Evolutionary conservation across 768 basidiomycete genomes (phyloP).

Genomic region (Dentipellis sp.): DNA sequence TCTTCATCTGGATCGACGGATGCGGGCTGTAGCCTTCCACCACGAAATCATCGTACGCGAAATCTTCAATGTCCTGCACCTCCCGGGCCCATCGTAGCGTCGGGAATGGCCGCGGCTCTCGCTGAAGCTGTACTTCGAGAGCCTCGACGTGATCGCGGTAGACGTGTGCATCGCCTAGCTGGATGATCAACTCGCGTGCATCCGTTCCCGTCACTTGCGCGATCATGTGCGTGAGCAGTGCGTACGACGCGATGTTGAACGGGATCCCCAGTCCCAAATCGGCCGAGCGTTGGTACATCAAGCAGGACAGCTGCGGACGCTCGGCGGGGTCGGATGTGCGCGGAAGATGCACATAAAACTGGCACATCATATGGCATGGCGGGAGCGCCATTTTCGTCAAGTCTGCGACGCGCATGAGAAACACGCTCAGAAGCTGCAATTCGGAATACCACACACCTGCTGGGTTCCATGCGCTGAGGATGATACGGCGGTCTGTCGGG

Average conservation of each 20-base stretch:
- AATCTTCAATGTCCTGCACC: constrained; percentile 69
- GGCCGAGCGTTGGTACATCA: constrained; percentile 97
- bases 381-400: constrained; percentile 93
- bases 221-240: constrained; percentile 94
- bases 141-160: constrained; percentile 89
- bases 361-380: constrained; percentile 98
- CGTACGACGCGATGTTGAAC: constrained; percentile 99
- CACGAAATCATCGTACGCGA: constrained; percentile 69
- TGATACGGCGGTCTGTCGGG: constrained; percentile 90
- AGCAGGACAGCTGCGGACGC: constrained; percentile 76
- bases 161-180: constrained; percentile 96
- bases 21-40: constrained; percentile 84
- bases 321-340: constrained; percentile 31
- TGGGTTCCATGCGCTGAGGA: constrained; percentile 96
- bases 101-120: constrained; percentile 79
- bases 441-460: constrained; percentile 51
- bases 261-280: constrained; percentile 96
- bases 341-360: constrained; percentile 95
- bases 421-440: not conserved
- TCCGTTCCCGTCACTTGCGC: constrained; percentile 85
- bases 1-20: constrained; percentile 86
- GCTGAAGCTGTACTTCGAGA: constrained; percentile 69
- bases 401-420: constrained; percentile 38
- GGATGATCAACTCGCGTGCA: constrained; percentile 85
- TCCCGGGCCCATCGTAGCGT: constrained; percentile 65